Base-by-base conservation (phyloP, 2,329 filamentous ascomycete species). In the Chalaropsis thielavioides region DNA sequence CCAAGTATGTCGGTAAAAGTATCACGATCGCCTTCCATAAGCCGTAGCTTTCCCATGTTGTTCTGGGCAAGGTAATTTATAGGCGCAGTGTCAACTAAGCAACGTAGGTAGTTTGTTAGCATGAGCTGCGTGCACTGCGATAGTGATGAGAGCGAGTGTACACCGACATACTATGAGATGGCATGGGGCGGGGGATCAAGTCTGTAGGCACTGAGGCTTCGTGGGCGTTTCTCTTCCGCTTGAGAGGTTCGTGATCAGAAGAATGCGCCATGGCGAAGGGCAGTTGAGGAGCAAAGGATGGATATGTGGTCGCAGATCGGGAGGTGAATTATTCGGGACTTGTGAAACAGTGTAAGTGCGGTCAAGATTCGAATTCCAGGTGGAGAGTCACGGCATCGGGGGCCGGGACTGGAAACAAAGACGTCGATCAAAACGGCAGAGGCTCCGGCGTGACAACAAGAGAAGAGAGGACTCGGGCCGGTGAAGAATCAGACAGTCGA, bases 1-100 rank as follows among this genome's bases (percentile, higher is more conserved):
- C 82, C 79, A 59, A 94, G 75, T 64, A 94, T 83, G 69, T 88
- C 86, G 13, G 83, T 81, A 71, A 95, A 87, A 11, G 83, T 87
- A 71, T 92, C 89, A 64, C 72, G 71, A 66, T 83, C 81, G 43
- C 79, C 79, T 64, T 81, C 79, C 58, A 84, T 75, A 54, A 84
- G 74, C 62, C 73, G 76, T 49, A 84, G 72, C 65, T 76, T 78
- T 24, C 76, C 74, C n/a, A 72, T 61, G 61, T 74, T 76, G 19
- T 76, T 73, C 67, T 75, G 78, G 15, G 78, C 75, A 49, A 83
- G 72, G 70, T 83, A 84, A 68, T 83, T 83, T 71, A 84, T 82
- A 62, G 66, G 59, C 72, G 63, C 35, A 40, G 54, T 62, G 13
- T 67, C 62, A 17, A 66, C 67, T 68, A 62, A 10, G 62, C 27